Evolutionary conservation across 169 alveolate species (phyloP).

Genomic region (Cryptosporidium xiaoi): DNA sequence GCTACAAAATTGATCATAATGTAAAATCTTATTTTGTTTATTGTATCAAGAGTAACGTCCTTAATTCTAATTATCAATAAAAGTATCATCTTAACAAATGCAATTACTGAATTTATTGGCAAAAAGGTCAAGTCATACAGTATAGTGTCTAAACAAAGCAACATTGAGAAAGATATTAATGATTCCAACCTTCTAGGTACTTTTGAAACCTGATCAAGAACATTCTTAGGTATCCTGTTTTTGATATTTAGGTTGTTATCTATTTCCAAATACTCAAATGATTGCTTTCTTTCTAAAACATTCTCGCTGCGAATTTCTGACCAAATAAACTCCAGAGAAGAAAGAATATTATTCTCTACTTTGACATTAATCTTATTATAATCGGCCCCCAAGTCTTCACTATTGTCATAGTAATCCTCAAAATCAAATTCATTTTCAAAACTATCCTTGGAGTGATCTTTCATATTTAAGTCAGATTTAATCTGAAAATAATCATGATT

Average conservation of each 20-base stretch:
- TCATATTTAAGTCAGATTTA: not conserved
- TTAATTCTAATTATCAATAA: constrained; percentile 4
- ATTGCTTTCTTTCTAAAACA: constrained; percentile 12
- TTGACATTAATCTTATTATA: not conserved
- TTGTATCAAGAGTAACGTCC: not conserved
- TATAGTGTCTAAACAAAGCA: constrained; percentile 78
- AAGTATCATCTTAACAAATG: constrained; percentile 17
- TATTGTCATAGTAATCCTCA: constrained; percentile 3
- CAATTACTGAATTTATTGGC: constrained; percentile 75
- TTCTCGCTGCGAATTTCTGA: constrained; percentile 70
- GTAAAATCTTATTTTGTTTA: not conserved
- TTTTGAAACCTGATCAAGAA: constrained; percentile 51
- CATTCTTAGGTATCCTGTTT: constrained; percentile 47
- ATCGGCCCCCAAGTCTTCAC: constrained; percentile 19
- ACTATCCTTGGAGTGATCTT: not conserved
- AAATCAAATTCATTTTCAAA: constrained; percentile 4
- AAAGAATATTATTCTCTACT: constrained; percentile 41
- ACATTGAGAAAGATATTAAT: constrained; percentile 70
- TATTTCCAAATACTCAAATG: not conserved
- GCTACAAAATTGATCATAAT: not conserved
- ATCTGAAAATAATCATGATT: not conserved
- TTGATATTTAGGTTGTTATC: not conserved
- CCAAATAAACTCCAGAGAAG: constrained; percentile 64
- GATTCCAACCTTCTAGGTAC: constrained; percentile 71
- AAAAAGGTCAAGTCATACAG: constrained; percentile 80